phyloP scores from a whole-genome alignment of 768 basidiomycete genomes.

The Candolleomyces eurysporus region DNA sequence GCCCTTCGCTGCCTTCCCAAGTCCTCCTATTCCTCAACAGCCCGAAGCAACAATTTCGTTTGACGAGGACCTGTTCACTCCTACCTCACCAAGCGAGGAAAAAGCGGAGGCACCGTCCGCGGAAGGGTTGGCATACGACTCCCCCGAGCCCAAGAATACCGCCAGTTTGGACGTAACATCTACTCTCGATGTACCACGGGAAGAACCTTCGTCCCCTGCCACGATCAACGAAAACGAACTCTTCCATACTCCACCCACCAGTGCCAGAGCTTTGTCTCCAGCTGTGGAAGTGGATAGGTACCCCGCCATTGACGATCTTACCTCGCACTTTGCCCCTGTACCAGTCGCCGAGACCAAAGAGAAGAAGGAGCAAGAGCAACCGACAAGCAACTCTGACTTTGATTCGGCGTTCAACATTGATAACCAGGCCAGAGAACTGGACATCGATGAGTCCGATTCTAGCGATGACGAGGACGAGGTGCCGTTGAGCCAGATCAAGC shows the following conservation, averaged over 20 bases:
- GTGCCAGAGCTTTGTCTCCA: conserved; percentile 19
- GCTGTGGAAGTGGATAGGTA: conserved; percentile 38
- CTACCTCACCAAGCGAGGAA: not conserved
- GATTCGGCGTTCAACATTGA: conserved; percentile 53
- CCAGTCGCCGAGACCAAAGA: conserved; percentile 15
- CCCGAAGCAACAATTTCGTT: conserved; percentile 8
- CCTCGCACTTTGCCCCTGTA: conserved; percentile 14
- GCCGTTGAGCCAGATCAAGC: conserved; percentile 32
- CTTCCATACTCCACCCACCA: conserved; percentile 61
- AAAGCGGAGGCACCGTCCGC: not conserved
- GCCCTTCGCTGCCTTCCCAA: conserved; percentile 53
- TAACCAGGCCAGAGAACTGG: conserved; percentile 58
- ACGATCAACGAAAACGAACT: conserved; percentile 43
- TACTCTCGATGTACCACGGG: not conserved
- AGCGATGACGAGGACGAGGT: conserved; percentile 40
- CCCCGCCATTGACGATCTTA: conserved; percentile 34
- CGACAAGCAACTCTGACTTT: conserved; percentile 12
- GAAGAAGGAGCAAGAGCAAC: not conserved
- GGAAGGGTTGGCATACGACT: conserved; percentile 6
- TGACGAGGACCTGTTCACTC: conserved; percentile 10
- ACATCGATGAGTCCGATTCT: conserved; percentile 47
- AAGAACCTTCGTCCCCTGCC: conserved; percentile 23
- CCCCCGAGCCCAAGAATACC: not conserved
- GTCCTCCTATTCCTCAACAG: conserved; percentile 16
- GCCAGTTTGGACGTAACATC: not conserved